Evolutionary conservation across 805 yeast genomes (phyloP).

Genomic region (Schwanniomyces pseudopolymorphus): DNA sequence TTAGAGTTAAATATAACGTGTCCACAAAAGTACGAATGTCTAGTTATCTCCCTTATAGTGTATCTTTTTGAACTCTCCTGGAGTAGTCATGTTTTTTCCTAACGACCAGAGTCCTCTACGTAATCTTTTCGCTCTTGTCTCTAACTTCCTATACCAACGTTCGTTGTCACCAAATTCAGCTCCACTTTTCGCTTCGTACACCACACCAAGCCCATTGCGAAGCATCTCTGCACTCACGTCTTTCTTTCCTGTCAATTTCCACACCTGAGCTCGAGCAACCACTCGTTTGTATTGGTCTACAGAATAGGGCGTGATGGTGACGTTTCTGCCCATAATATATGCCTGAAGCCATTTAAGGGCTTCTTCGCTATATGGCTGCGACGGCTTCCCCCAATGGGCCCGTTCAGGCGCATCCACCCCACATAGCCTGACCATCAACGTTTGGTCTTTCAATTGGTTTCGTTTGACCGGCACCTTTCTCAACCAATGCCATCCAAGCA

Average conservation of each 20-base stretch:
- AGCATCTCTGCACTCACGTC: slow-evolving; percentile 91
- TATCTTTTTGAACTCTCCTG: slow-evolving; percentile 71
- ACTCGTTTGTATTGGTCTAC: slow-evolving; percentile 88
- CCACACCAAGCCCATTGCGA: slow-evolving; percentile 76
- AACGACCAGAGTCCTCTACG: slow-evolving; percentile 72
- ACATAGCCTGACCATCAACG: slow-evolving; percentile 78
- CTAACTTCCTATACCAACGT: slow-evolving; percentile 55
- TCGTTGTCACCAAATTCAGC: slow-evolving; percentile 88
- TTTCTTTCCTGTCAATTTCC: slow-evolving; percentile 56
- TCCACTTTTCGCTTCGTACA: slow-evolving; percentile 78
- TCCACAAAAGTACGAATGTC: too few relatives aligned
- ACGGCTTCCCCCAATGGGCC: slow-evolving; percentile 89
- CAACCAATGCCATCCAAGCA: slow-evolving; percentile 94
- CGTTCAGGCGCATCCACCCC: slow-evolving; percentile 98
- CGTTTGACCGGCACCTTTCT: slow-evolving; percentile 59
- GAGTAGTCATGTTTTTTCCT: slow-evolving; percentile 55
- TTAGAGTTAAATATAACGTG: not conserved
- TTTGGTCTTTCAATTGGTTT: slow-evolving; percentile 54
- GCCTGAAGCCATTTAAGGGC: slow-evolving; percentile 74
- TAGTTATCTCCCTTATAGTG: slow-evolving; percentile 19
- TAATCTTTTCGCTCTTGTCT: slow-evolving; percentile 54
- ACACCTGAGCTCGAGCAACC: slow-evolving; percentile 74
- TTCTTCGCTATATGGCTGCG: slow-evolving; percentile 85
- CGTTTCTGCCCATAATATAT: slow-evolving; percentile 63
- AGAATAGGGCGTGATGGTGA: slow-evolving; percentile 74